Percentiles rank a stretch among this genome's conserved stretches.
These are phyloP conservation scores for Sarcodon aspratus DNA, from an alignment of 768 basidiomycete genomes.

Conservation along the genomic window DNA sequence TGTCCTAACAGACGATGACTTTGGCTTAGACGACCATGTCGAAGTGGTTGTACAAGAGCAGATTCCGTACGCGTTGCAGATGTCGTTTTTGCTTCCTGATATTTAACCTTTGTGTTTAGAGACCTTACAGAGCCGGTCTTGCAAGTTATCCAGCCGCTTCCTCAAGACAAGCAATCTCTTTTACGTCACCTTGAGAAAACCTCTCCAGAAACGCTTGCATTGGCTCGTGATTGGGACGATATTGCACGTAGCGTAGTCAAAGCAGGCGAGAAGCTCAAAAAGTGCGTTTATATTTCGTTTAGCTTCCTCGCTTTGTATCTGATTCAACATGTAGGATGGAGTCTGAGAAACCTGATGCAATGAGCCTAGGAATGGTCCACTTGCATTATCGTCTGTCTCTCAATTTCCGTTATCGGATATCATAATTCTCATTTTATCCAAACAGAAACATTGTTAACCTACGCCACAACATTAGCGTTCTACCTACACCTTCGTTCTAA, in stretches of 20 bases:
- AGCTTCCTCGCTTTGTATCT: constrained; percentile 1
- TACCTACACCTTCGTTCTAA: constrained; percentile 80
- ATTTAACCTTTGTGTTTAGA: constrained; percentile 12
- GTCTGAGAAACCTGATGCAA: constrained; percentile 33
- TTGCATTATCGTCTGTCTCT: constrained; percentile 74
- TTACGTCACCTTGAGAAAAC: constrained; percentile 64
- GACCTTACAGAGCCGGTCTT: constrained; percentile 23
- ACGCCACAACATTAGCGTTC: constrained; percentile 83
- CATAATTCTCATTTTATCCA: not conserved
- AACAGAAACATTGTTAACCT: constrained; percentile 81
- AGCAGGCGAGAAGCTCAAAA: constrained; percentile 39
- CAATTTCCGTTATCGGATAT: not conserved
- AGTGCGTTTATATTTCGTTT: constrained; percentile 25
- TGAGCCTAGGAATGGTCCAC: constrained; percentile 62
- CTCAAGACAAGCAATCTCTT: constrained; percentile 46
- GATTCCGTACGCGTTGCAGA: not conserved
- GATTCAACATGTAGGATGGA: constrained; percentile 29
- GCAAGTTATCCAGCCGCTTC: constrained; percentile 23
- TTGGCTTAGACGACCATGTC: constrained; percentile 60
- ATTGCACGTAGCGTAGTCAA: constrained; percentile 41
- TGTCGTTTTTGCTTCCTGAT: constrained; percentile 2
- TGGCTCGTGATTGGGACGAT: constrained; percentile 80
- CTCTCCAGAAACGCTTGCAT: constrained; percentile 66
- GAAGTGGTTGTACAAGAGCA: constrained; percentile 20
- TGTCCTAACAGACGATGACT: constrained; percentile 67